Base-by-base conservation (phyloP, 73 alveolate genomes). In the Loxodes magnus region DNA sequence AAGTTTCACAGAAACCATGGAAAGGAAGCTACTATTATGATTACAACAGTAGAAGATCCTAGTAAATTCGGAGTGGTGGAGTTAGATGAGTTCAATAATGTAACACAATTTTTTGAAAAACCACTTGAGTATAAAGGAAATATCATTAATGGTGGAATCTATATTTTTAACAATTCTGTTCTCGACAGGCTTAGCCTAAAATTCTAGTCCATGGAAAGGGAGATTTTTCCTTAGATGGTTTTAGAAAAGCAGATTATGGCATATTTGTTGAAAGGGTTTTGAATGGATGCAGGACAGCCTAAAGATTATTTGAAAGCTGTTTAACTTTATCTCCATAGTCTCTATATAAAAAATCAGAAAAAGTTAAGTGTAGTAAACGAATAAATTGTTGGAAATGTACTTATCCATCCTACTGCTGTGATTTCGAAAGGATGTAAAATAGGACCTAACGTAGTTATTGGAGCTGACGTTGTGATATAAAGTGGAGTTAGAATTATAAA, bases 271-370 rank as follows among this genome's bases (percentile, higher is more conserved):
- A 73, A 73, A 46, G 98, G 99, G 9, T 93, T 86, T 65, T 93
- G 99, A 97, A 89, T 81, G 70, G 99, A 93, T 63, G 88, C 90
- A 14, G 99, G 99, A 14, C 88, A 90, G 52, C 99, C 99, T 5
- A 88, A 82, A 54, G 99, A 93, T 55, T 93, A 56, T 54, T 56
- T 93, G 34, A 21, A 39, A 0, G 97, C 94, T 14, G 51, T 52
- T 35, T 67, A 69, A 51, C 79, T 88, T 46, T 88, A 65, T 60
- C 55, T 88, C n/a, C n/a, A n/a, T n/a, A n/a, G n/a, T n/a, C n/a
- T n/a, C n/a, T n/a, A n/a, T n/a, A n/a, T n/a, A n/a, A n/a, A n/a
- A n/a, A n/a, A n/a, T n/a, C n/a, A n/a, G n/a, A n/a, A n/a, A n/a
- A n/a, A n/a, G n/a, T n/a, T n/a, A n/a, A n/a, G n/a, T n/a, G n/a